Base-by-base conservation (phyloP, 805 yeast genomes). In the Pichia kluyveri region DNA sequence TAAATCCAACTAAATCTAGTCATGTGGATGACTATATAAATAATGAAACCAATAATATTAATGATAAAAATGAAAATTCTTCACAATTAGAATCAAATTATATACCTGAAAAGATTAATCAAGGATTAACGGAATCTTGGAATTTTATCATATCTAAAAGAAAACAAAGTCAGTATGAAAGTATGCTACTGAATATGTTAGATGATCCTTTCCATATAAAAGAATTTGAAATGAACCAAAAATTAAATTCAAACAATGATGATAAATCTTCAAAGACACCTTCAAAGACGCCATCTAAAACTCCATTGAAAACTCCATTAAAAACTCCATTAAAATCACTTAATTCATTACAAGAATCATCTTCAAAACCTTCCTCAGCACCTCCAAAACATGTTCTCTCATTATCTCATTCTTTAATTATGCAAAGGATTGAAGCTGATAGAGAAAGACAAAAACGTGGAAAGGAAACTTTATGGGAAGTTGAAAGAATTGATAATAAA, bases 401-500 rank as follows among this genome's bases (percentile, higher is more conserved):
- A 7, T 49, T 62, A 6, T 39, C 61, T 1, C 63, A 61, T 18
- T 60, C 79, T 42, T 87, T 83, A 54, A 79, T 86, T 17, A 61
- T 88, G 17, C 73, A 78, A 37, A 69, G 98, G 51, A 88, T 91
- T 82, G 97, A 91, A 61, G 90, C 83, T 52, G 98, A 91, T 61
- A 71, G 99, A 55, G 99, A 91, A 61, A 71, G 96, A 41, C 89
- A 87, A 59, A 91, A 91, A 61, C 75, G 86, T 54, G 76, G 84
- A 14, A 88, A 90, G 56, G 97, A 91, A 58, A 77, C 75, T 11
- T 70, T 80, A 23, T 88, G 96, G 96, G 74, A 81, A 10, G 79
- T 83, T 0, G 72, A 71, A 32, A 65, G 86, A 50, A 69, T 73
- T 7, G 37, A 43, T 10, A 54, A 50, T 10, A 45, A 43, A 14